Evolutionary conservation across 1,284 basidiomycete species (phyloP).

Genomic region (Melampsora larici-populina): DNA sequence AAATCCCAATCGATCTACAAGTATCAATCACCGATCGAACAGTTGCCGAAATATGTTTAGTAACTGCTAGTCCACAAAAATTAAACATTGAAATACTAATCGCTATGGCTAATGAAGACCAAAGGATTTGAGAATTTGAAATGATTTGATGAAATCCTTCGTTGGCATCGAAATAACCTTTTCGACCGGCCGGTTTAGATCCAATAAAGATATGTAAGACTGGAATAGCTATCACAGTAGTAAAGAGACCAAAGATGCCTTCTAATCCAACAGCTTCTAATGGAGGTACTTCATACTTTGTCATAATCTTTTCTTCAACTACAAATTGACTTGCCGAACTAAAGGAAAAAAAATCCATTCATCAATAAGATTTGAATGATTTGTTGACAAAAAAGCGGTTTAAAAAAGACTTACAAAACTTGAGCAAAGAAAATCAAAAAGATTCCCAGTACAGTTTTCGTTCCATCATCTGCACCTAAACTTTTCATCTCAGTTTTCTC

Average conservation of each 20-base stretch:
- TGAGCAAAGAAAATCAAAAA: constrained; percentile 94
- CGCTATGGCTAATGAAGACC: constrained; percentile 65
- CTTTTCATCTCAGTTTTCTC: constrained; percentile 60
- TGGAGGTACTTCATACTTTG: constrained; percentile 80
- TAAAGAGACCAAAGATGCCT: constrained; percentile 82
- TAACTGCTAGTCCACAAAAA: constrained; percentile 89
- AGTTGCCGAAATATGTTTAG: constrained; percentile 80
- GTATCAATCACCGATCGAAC: constrained; percentile 86
- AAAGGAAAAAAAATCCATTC: not conserved
- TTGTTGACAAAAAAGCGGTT: too few species aligned
- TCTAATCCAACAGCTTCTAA: constrained; percentile 90
- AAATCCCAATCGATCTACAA: constrained; percentile 88
- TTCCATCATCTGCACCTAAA: constrained; percentile 48
- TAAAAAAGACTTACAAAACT: constrained; percentile 68
- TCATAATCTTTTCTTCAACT: constrained; percentile 92
- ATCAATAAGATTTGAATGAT: constrained; percentile 50
- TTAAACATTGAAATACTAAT: constrained; percentile 87
- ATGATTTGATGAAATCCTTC: constrained; percentile 88
- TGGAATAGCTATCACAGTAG: constrained; percentile 71
- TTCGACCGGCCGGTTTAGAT: constrained; percentile 59
- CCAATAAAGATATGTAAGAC: constrained; percentile 62
- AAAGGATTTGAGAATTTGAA: constrained; percentile 70
- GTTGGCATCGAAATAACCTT: constrained; percentile 85
- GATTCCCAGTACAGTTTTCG: constrained; percentile 65
- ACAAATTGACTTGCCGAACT: constrained; percentile 89